Evolutionary conservation across 2,329 filamentous ascomycete species (phyloP), one percentile per base, ranked within the genome.

Genomic region (Myriosclerotinia curreyana): DNA sequence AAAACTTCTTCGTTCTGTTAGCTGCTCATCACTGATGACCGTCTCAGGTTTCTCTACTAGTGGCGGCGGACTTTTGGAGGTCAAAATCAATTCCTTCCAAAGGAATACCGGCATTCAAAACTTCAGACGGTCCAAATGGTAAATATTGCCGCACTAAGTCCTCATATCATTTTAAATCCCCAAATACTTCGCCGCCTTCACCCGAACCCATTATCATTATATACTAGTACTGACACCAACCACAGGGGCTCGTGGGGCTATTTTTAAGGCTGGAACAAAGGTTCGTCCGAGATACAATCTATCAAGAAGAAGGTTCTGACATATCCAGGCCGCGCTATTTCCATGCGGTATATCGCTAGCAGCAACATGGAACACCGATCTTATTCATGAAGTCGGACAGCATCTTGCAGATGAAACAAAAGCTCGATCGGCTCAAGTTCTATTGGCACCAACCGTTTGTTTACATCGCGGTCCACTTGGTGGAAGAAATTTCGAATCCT

Each of bases 401-500:
- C 83, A 91, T 68, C 83, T 94, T 65, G 90, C 86, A 15, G 80
- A 86, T 15, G 90, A 95, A 75, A 81, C 83, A 31, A 89, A 86
- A 70, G 88, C 89, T 22, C 87, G 90, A 71, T 89, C 89, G 7
- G 87, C 89, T 36, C 83, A 92, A 66, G 83, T 93, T 42, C 79
- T 93, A 5, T 81, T 94, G 11, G 90, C 87, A 0, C 90, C 90
- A 2, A 93, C 90, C 0, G 86, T 92, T 42, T 92, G 91, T 77
- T 88, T 92, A 80, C 91, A 95, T 71, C 84, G 91, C 20, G 90
- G 90, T 58, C 91, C 91, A 0, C 81, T 95, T 0, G 91, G 91
- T n/a, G 91, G 91, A 22, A 83, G 91, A 66, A 92, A 92, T 68
- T 96, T 95, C 69, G 91, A 96, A 76, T 92, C 90, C 0, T 95